Evolutionary conservation across 345 rosid species (phyloP).

Genomic region (Angophora floribunda): DNA sequence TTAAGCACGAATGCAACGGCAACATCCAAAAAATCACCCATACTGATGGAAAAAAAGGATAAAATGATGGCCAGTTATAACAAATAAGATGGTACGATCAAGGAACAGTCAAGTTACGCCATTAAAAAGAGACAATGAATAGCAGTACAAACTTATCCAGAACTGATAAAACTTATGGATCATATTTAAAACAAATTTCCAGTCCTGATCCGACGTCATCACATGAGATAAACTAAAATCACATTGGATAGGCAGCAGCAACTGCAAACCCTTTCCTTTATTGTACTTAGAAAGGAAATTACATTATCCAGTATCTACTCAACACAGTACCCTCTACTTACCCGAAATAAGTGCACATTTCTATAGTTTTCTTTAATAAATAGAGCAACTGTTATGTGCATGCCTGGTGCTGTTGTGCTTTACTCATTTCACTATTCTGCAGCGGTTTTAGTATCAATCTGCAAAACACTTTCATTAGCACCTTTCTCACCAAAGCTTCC

Average conservation of each 20-base stretch:
- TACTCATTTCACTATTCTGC: neutral
- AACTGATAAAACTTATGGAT: neutral
- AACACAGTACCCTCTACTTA: neutral
- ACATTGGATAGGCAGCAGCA: neutral
- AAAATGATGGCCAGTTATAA: neutral
- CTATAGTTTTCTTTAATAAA: neutral
- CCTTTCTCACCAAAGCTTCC: neutral
- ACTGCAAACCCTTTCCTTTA: neutral
- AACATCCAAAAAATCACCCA: neutral
- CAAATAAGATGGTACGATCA: neutral
- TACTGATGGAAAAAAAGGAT: neutral
- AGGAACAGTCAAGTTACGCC: neutral
- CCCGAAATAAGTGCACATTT: neutral
- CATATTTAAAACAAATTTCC: neutral
- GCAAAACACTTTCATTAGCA: neutral
- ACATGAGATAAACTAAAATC: neutral
- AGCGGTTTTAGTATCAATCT: neutral
- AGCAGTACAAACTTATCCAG: neutral
- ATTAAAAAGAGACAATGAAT: neutral
- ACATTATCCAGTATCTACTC: neutral
- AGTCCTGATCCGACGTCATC: neutral
- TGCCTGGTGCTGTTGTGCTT: neutral
- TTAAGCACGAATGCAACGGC: neutral
- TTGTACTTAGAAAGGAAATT: neutral
- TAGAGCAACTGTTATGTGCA: neutral